A percentile compares a stretch with the other conserved stretches of the same genome.
phyloP scores from a whole-genome alignment of 164 flowering plant genomes.

The Paratinospora sagittata region DNA sequence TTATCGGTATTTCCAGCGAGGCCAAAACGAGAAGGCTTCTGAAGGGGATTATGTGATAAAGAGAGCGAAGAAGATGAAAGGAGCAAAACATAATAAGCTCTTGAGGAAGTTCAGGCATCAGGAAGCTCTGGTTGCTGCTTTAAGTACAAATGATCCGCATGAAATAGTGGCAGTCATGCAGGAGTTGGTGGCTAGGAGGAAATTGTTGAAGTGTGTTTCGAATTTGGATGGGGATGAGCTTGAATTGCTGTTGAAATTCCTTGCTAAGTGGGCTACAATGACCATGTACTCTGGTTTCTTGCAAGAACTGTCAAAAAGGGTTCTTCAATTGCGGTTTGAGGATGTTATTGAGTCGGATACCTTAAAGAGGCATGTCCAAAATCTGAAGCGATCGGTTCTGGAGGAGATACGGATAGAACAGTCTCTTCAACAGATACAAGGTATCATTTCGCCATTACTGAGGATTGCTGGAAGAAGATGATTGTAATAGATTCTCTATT shows the following conservation, averaged over 20 bases:
- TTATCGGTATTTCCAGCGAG: constrained; percentile 64
- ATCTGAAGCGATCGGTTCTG: constrained; percentile 53
- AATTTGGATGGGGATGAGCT: constrained; percentile 77
- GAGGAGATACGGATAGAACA: constrained; percentile 78
- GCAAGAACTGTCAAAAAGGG: constrained; percentile 57
- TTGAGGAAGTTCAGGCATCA: constrained; percentile 84
- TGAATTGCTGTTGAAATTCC: constrained; percentile 56
- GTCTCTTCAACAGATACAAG: constrained; percentile 79
- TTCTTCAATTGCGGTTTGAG: constrained; percentile 50
- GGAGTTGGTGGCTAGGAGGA: constrained; percentile 82
- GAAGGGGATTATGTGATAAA: constrained; percentile 56
- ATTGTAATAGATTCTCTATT: constrained; percentile 11
- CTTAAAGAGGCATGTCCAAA: constrained; percentile 46
- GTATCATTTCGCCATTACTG: constrained; percentile 75
- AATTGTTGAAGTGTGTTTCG: constrained; percentile 54
- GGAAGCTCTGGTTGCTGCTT: constrained; percentile 70
- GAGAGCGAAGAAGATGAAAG: constrained; percentile 54
- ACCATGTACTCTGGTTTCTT: constrained; percentile 60
- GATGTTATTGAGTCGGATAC: constrained; percentile 45
- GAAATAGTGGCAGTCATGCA: constrained; percentile 79
- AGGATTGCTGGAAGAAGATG: constrained; percentile 67
- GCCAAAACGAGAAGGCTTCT: constrained; percentile 69
- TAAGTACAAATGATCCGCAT: constrained; percentile 47
- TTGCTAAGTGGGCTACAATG: constrained; percentile 44
- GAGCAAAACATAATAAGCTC: constrained; percentile 71